Evolutionary conservation across 2,329 filamentous ascomycete species (phyloP), one percentile per base, ranked within the genome.

Genomic region (Diaporthe sp.): DNA sequence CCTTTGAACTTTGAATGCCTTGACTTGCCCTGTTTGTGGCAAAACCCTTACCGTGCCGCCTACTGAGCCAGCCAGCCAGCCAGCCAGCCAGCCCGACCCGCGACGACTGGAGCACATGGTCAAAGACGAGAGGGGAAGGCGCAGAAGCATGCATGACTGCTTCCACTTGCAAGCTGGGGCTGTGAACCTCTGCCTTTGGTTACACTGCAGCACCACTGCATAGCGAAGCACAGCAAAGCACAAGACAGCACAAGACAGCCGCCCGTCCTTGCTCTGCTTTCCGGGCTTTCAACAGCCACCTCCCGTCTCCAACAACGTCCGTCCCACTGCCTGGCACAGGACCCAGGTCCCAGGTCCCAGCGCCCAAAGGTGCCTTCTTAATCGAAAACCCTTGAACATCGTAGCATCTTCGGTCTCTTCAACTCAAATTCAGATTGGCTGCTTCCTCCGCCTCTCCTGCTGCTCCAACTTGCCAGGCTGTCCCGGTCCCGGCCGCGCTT

Each of bases 171-270:
- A 50, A 65, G 59, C 42, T 50, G 59, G 27, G 61, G 61, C 61
- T 66, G 61, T 66, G 61, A 66, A 37, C 61, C 42, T 50, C 27
- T 15, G 30, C 63, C 17, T 35, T 39, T 22, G 47, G 47, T 68
- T 39, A 15, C 63, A 68, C 63, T 22, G 63, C 63, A 68, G 47
- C 9, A 68, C 19, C 32, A 39, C 47, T 68, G 63, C 63, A 53
- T 9, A 17, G 42, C 25, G 39, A 47, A 47, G 39, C 59, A 47
- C 59, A 13, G 25, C 39, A 32, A 22, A 66, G 61, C 32, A 50
- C 61, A 25, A 25, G 27, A 15, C 42, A n/a, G 42, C 42, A 37
- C 63, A 66, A 51, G 27, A 51, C 44, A 51, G 30, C 9, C 44
- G 6, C 15, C 63, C 13, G 13, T 25, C 27, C 59, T 22, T 65